These are phyloP conservation scores for Pezicula neosporulosa DNA, from an alignment of 2,329 filamentous ascomycete species.

Conservation along the genomic window DNA sequence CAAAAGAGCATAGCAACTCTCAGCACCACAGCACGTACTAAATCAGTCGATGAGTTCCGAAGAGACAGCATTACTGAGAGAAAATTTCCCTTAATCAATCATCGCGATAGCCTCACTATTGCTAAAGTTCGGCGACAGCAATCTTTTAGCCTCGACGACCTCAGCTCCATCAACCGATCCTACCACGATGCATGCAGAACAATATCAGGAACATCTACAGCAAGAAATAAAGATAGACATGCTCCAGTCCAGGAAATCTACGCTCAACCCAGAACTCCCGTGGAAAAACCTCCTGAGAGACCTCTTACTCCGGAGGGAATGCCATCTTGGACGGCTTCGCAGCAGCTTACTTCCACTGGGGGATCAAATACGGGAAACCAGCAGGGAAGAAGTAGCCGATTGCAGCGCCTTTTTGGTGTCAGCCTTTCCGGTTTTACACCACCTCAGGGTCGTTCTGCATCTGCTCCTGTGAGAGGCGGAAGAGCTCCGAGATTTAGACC, in stretches of 20 bases:
- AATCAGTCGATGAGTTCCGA: constrained; percentile 22
- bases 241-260: constrained; percentile 24
- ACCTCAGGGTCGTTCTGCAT: constrained; percentile 3
- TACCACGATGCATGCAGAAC: constrained; percentile 24
- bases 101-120: constrained; percentile 23
- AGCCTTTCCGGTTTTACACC: constrained; percentile 4
- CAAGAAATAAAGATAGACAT: constrained; percentile 8
- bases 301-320: constrained; percentile 27
- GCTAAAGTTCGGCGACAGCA: constrained; percentile 23
- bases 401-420: constrained; percentile 20
- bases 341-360: constrained; percentile 11
- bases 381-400: constrained; percentile 8
- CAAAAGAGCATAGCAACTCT: constrained; percentile 35
- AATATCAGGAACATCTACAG: constrained; percentile 12
- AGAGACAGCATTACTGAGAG: constrained; percentile 1
- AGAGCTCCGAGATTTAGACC: constrained; percentile 24
- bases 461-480: constrained; percentile 9
- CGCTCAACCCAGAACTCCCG: constrained; percentile 24
- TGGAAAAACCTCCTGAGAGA: constrained; percentile 23
- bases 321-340: constrained; percentile 29
- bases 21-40: constrained; percentile 19
- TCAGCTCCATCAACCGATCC: constrained; percentile 24
- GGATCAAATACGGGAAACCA: background rate
- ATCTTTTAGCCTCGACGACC: constrained; percentile 33
- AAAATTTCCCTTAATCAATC: constrained; percentile 16